Base-by-base conservation (phyloP, 805 yeast genomes). In the Candida maesae region DNA sequence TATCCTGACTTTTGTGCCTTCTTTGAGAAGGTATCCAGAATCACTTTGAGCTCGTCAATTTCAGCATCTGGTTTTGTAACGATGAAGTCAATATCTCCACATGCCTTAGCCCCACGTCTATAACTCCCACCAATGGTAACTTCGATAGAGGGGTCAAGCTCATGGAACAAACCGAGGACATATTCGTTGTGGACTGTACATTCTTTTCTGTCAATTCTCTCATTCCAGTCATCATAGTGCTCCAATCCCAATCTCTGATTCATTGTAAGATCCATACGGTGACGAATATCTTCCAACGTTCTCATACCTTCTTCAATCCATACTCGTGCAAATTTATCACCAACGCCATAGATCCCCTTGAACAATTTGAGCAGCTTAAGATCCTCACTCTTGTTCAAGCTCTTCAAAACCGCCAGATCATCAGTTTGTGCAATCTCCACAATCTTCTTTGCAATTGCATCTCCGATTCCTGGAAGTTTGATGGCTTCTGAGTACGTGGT, bases 1-100 rank as follows among this genome's bases (percentile, higher is more conserved):
- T 68, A 60, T 0, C 59, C 65, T 4, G 39, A 28, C n/a, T 56
- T 50, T 12, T 45, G 45, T 40, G 67, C 52, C 30, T 40, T 45
- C 1, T 40, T 41, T 15, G 63, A 30, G 8, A 67, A 45, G 15
- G 46, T 45, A 5, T 36, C 32, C 15, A 65, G 21, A n/a, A 56
- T 45, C 1, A 16, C 29, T 19, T 45, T 42, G 27, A 64, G 27
- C 3, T 53, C 53, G 3, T 46, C 43, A n/a, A 58, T 51, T 4
- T 59, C 47, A 1, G 61, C 58, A 5, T 55, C 62, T 13, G 58
- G 49, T 34, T 59, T 64, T 23, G 75, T 70, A 4, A 78, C 39
- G 18, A 78, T 58, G 31, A 74, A 63, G 52, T 78, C 84, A 28
- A 78, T 66, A 49, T 78, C 83, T 1, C 80, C 79, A 44, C 74